Evolutionary conservation across 2,329 filamentous ascomycete genomes (phyloP).

Genomic region (Colletotrichum nymphaeae): DNA sequence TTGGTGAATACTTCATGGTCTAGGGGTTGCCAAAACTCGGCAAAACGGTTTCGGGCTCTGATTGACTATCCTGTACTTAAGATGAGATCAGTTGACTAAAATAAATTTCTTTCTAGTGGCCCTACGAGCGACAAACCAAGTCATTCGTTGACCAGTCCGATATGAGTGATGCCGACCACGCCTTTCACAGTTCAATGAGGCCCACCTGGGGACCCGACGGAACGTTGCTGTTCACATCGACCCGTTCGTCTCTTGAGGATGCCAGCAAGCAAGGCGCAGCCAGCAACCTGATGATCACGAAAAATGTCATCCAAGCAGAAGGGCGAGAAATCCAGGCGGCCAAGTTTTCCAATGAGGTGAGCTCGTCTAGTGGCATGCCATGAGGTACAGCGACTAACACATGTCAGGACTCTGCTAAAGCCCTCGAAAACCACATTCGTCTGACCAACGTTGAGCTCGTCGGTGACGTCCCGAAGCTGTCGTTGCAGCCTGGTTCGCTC

Average conservation of each 20-base stretch:
- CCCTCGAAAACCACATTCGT: conserved; percentile 65
- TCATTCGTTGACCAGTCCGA: conserved; percentile 70
- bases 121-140: conserved; percentile 84
- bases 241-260: conserved; percentile 38
- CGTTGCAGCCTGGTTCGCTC: conserved; percentile 51
- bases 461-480: conserved; percentile 71
- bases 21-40: conserved; percentile 26
- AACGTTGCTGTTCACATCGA: conserved; percentile 70
- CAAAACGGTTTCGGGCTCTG: neutral
- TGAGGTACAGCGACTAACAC: conserved; percentile 33
- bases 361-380: conserved; percentile 15
- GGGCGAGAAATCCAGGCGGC: conserved; percentile 73
- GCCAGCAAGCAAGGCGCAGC: conserved; percentile 47
- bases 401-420: conserved; percentile 64
- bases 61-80: conserved; percentile 45
- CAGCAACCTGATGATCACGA: conserved; percentile 64
- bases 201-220: conserved; percentile 84
- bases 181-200: conserved; percentile 79
- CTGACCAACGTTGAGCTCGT: conserved; percentile 64
- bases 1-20: conserved; percentile 71
- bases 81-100: conserved; percentile 45
- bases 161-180: conserved; percentile 72
- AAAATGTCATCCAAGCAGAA: conserved; percentile 70
- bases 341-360: conserved; percentile 68
- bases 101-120: conserved; percentile 75